phyloP scores from a whole-genome alignment of 306 rosid genomes.

The Quercus agrifolia region DNA sequence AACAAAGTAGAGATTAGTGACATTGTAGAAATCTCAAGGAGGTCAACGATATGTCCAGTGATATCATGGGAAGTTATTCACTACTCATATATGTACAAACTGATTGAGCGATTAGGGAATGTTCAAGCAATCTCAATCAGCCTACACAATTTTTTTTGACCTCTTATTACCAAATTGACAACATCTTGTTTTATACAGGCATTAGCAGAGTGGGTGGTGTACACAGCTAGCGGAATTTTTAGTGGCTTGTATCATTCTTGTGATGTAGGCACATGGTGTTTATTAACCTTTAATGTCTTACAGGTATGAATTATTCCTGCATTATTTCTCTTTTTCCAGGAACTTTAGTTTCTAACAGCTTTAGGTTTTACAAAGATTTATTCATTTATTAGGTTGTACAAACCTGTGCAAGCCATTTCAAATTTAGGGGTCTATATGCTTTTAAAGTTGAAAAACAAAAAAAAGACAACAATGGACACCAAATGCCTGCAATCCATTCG shows the following conservation, averaged over 20 bases:
- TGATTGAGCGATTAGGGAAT: background rate
- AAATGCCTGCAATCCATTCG: background rate
- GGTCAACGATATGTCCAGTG: background rate
- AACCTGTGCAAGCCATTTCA: background rate
- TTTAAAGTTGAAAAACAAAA: background rate
- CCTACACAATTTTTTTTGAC: background rate
- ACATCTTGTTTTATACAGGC: slow-evolving; percentile 57
- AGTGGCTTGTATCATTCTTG: slow-evolving; percentile 95
- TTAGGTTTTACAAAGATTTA: background rate
- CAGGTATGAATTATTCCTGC: slow-evolving; percentile 53
- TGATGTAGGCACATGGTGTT: slow-evolving; percentile 97
- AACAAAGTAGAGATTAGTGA: background rate
- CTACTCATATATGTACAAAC: background rate
- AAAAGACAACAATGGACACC: background rate
- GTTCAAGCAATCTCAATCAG: background rate
- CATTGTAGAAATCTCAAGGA: background rate
- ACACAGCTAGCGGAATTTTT: slow-evolving; percentile 80
- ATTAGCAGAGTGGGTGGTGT: slow-evolving; percentile 80
- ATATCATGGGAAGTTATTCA: background rate
- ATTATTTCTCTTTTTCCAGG: background rate
- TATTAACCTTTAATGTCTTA: slow-evolving; percentile 55
- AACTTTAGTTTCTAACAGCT: background rate
- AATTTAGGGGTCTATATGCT: background rate
- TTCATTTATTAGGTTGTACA: background rate
- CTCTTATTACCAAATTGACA: slow-evolving; percentile 9